Conservation (phyloP, 768 basidiomycete genomes). For the Coprinopsis marcescibilis region DNA sequence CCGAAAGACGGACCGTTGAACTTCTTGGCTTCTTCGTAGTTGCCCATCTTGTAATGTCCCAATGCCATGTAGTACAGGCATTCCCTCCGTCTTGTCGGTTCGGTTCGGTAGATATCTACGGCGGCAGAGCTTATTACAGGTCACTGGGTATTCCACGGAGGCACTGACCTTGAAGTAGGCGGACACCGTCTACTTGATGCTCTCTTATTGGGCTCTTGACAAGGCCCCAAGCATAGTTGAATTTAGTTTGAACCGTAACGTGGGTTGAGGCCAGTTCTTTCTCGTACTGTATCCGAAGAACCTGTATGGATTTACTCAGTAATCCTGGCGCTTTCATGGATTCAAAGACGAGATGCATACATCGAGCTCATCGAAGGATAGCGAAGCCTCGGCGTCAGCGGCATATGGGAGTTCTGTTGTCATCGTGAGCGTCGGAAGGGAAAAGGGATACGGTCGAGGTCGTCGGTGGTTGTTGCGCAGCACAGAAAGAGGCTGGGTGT, state of each 20-base stretch:
- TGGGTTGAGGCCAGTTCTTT: constrained; percentile 80
- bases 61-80: constrained; percentile 95
- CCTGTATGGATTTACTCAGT: constrained; percentile 38
- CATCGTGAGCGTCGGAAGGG: constrained; percentile 30
- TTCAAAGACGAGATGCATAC: constrained; percentile 32
- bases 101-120: constrained; percentile 85
- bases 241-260: constrained; percentile 91
- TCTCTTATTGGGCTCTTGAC: constrained; percentile 85
- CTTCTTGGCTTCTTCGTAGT: constrained; percentile 85
- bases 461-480: background rate
- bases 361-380: constrained; percentile 87
- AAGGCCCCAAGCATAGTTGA: constrained; percentile 96
- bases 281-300: constrained; percentile 81
- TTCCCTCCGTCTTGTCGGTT: constrained; percentile 83
- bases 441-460: constrained; percentile 11
- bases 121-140: no score
- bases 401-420: constrained; percentile 90
- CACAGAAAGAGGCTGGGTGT: background rate
- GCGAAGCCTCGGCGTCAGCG: constrained; percentile 86
- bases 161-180: constrained; percentile 90
- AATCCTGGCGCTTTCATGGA: background rate
- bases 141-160: no score
- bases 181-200: constrained; percentile 89
- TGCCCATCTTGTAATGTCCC: constrained; percentile 95
- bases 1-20: constrained; percentile 77